Evolutionary conservation across 495 filamentous ascomycete species (phyloP).

Genomic region (Talaromyces ruber): DNA sequence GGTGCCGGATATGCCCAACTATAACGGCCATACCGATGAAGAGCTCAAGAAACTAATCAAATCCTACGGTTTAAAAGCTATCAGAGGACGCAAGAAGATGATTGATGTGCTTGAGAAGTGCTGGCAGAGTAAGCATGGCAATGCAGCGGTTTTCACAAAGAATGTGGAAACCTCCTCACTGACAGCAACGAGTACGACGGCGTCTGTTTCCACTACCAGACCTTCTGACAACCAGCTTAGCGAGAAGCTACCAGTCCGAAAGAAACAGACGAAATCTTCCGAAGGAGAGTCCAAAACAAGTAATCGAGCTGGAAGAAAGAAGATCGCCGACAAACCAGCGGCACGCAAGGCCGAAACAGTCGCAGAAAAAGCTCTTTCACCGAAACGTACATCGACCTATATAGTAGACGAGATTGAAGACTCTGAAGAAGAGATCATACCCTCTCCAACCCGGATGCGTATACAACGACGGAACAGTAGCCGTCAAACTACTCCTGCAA

Average conservation of each 20-base stretch:
- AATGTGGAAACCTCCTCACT: background rate
- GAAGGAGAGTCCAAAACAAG: background rate
- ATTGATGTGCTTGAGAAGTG: slow-evolving; percentile 64
- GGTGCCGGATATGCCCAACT: slow-evolving; percentile 46
- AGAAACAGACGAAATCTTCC: background rate
- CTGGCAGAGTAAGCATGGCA: slow-evolving; percentile 48
- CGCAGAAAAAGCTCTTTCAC: background rate
- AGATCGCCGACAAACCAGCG: background rate
- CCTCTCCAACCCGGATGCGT: slow-evolving; percentile 26
- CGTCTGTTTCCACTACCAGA: background rate
- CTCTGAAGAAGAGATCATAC: slow-evolving; percentile 44
- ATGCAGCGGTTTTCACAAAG: background rate
- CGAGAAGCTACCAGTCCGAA: background rate
- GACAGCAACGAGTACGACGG: background rate
- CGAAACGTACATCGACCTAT: slow-evolving; percentile 16
- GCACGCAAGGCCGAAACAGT: background rate
- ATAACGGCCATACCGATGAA: slow-evolving; percentile 51
- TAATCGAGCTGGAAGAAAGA: background rate
- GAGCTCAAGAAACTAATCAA: slow-evolving; percentile 54
- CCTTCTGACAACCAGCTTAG: background rate
- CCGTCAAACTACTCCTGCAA: background rate
- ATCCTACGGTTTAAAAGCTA: slow-evolving; percentile 65
- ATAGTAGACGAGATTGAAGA: slow-evolving; percentile 54
- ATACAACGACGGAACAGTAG: background rate
- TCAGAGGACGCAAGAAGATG: slow-evolving; percentile 63